Percentiles rank a stretch among this genome's conserved stretches.
phyloP scores from a whole-genome alignment of 2,329 filamentous ascomycete genomes.

The Fusarium solani-melongenae region DNA sequence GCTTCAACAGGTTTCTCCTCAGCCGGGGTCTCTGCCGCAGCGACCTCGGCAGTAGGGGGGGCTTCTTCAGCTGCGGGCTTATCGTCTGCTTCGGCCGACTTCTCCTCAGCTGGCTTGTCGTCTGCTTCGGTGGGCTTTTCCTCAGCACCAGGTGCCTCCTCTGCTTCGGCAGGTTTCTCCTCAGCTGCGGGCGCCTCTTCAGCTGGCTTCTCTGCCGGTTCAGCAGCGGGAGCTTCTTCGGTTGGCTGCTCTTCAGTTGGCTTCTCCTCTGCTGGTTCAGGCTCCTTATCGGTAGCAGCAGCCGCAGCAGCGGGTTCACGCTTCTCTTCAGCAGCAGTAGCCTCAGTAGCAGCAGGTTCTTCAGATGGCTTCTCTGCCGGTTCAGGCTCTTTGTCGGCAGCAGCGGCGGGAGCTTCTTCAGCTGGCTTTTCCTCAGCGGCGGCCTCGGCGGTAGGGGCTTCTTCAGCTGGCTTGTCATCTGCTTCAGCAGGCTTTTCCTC shows the following conservation, averaged over 20 bases:
- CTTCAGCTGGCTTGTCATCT: slow-evolving; percentile 9
- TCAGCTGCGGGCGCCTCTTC: slow-evolving; percentile 3
- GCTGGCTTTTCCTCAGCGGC: neutral
- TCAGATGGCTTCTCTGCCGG: neutral
- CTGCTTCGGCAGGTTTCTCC: neutral
- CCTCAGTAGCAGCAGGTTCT: neutral
- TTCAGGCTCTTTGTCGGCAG: neutral
- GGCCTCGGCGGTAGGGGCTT: slow-evolving; percentile 20
- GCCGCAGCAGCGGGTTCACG: neutral
- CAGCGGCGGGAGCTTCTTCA: neutral
- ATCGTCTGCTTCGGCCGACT: neutral
- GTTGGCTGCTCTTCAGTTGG: neutral
- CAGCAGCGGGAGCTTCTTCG: neutral
- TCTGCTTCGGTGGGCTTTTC: neutral
- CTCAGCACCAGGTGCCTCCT: neutral
- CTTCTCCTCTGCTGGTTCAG: neutral
- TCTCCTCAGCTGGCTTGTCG: neutral
- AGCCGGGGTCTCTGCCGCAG: too few relatives aligned
- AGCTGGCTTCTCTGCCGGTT: slow-evolving; percentile 9
- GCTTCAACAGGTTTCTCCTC: neutral
- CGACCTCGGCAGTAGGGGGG: too few relatives aligned
- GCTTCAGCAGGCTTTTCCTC: slow-evolving; percentile 11
- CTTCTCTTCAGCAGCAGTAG: neutral
- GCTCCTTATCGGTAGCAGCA: neutral
- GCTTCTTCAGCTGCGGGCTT: neutral